These are phyloP conservation scores for Tetrastigma voinierianum DNA, from an alignment of 164 flowering plant species.

Conservation along the genomic window DNA sequence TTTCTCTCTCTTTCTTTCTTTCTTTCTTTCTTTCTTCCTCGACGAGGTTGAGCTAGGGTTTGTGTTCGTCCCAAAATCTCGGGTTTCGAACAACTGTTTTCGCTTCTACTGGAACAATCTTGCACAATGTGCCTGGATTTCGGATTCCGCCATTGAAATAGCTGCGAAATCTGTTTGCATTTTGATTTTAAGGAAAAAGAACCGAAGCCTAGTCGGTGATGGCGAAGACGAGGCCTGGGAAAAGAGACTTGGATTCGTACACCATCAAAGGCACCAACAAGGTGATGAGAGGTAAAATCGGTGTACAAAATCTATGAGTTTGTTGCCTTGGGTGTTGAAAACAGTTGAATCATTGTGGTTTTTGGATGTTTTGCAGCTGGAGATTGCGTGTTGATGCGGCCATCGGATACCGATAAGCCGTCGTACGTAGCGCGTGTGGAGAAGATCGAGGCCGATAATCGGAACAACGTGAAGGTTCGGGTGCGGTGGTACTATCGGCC, in stretches of 20 bases:
- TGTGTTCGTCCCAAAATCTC: too few relatives aligned
- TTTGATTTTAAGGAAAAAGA: too few relatives aligned
- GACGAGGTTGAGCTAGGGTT: constrained; percentile 15
- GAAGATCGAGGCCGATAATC: constrained; percentile 48
- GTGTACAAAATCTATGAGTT: not conserved
- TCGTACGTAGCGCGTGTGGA: constrained; percentile 62
- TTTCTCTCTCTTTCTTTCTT: too few relatives aligned
- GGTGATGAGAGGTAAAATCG: constrained; percentile 40
- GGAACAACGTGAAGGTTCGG: constrained; percentile 53
- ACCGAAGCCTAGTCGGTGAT: constrained; percentile 17
- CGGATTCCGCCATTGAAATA: too few relatives aligned
- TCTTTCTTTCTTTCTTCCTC: too few relatives aligned
- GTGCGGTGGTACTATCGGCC: constrained; percentile 70
- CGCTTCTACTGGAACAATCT: too few relatives aligned
- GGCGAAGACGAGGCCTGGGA: constrained; percentile 62
- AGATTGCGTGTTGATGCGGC: constrained; percentile 64
- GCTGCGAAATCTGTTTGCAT: too few relatives aligned
- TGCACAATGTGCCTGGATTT: too few relatives aligned
- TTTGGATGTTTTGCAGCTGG: constrained; percentile 35
- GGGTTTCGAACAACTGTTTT: not conserved
- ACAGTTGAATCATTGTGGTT: not conserved
- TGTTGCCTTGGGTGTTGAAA: not conserved
- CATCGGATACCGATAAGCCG: constrained; percentile 51
- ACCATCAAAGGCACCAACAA: constrained; percentile 63
- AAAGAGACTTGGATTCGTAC: constrained; percentile 52